Base-by-base conservation (phyloP, 2,329 filamentous ascomycete species). In the Ascochyta clinopodiicola region DNA sequence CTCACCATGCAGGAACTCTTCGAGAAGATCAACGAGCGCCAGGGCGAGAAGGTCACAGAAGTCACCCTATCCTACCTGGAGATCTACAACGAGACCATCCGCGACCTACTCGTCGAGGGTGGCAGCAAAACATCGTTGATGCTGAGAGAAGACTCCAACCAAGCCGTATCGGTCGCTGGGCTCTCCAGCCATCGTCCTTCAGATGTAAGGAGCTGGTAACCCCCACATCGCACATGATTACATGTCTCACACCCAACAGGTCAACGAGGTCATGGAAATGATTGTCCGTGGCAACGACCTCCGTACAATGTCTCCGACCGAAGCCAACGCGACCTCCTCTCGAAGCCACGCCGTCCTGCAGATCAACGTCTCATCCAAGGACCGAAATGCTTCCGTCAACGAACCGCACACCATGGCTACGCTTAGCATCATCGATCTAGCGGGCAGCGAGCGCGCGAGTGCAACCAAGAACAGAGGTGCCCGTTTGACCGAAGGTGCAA, bases 31-130 rank as follows among this genome's bases (percentile, higher is more conserved):
- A 81, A 83, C n/a, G 95, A 98, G 52, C 80, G 91, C 49, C 88
- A 88, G 59, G 87, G 90, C 54, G 92, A 96, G 57, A 98, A 97
- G 77, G 82, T 87, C 25, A 95, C 92, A 3, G 95, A 98, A 69
- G 82, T 99, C 49, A 92, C 93, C 0, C 85, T 99, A 15, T 97
- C 93, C 0, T 99, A 98, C 70, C 84, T 99, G 34, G 95, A 99
- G 74, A 99, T 99, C 61, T 99, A 99, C 82, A 99, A 99, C 74
- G 95, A 99, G 79, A 97, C 93, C 0, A 99, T 99, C 68, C 91
- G 95, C 47, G 95, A 99, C 78, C 79, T 99, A 69, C 82, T 99
- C 38, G 89, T 95, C n/a, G 89, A 91, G 0, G 89, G 89, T 22
- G 90, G 88, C 34, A 90, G 88, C 77, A 95, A 93, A 78, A 84